Percentiles rank a stretch among this genome's conserved stretches.
These are phyloP conservation scores for Talaromyces trachyspermus DNA, from an alignment of 495 filamentous ascomycete genomes.

Conservation along the genomic window DNA sequence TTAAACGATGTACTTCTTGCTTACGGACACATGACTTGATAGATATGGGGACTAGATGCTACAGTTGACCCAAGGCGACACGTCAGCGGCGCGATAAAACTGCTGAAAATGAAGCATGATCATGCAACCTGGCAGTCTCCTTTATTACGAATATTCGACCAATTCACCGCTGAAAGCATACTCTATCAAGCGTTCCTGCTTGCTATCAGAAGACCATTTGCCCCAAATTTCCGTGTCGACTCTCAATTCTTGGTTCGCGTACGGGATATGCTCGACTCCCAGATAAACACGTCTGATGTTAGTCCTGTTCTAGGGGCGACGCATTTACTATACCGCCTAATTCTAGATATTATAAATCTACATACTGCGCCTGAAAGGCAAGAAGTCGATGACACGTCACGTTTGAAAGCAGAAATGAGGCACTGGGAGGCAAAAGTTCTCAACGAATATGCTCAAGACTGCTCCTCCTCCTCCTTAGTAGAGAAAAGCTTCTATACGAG, in stretches of 20 bases:
- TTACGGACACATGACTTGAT: neutral
- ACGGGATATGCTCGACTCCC: neutral
- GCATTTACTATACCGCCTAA: neutral
- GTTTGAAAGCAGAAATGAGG: neutral
- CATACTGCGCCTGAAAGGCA: neutral
- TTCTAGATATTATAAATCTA: neutral
- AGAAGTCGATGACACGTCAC: neutral
- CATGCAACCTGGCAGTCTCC: too few species aligned
- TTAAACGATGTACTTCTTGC: neutral
- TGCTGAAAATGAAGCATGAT: too few species aligned
- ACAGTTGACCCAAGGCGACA: neutral
- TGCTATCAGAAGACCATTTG: neutral
- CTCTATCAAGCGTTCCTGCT: neutral
- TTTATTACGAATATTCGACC: too few species aligned
- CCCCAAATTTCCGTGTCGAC: neutral
- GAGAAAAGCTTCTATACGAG: too few species aligned
- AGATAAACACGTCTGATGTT: neutral
- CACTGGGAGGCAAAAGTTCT: neutral
- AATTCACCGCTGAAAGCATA: too few species aligned
- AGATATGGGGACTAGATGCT: neutral
- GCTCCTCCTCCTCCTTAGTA: neutral
- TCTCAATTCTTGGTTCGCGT: neutral
- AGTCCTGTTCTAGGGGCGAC: neutral
- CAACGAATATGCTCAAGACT: neutral
- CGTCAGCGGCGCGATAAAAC: neutral